Conservation (phyloP, 2,329 filamentous ascomycete genomes). For the Hypocreales sp. region DNA sequence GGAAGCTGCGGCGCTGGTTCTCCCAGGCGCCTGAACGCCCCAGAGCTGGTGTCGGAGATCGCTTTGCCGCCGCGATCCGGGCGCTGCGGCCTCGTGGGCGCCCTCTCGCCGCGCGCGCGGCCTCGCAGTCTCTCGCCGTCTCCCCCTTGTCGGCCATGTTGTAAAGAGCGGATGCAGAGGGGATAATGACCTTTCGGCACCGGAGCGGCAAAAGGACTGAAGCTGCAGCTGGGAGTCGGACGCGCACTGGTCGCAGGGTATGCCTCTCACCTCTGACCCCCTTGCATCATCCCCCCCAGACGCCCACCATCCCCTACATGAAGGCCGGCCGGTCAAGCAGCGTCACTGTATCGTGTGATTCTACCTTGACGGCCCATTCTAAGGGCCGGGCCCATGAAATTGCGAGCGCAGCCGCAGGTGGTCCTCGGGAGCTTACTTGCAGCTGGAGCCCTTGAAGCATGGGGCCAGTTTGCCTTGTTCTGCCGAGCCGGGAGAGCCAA, state of each 20-base stretch:
- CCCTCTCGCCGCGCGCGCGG: constrained; percentile 1
- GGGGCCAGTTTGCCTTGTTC: not conserved
- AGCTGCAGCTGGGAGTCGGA: constrained; percentile 6
- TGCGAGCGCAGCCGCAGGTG: constrained; percentile 2
- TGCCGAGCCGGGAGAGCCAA: constrained; percentile 1
- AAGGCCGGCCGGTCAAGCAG: no score
- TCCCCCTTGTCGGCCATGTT: constrained; percentile 13
- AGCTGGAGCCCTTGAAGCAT: constrained; percentile 1
- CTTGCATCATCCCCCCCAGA: constrained; percentile 9
- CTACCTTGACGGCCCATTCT: constrained; percentile 2
- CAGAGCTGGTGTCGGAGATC: no score
- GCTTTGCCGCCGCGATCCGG: no score
- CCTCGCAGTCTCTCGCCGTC: constrained; percentile 5
- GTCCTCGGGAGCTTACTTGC: not conserved
- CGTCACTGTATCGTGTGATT: constrained; percentile 5
- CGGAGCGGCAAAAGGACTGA: constrained; percentile 10
- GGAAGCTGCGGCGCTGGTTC: constrained; percentile 9
- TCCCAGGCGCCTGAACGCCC: no score
- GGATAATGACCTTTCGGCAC: constrained; percentile 5
- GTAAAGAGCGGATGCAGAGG: constrained; percentile 17
- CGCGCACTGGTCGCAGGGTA: constrained; percentile 15
- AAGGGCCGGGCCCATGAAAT: constrained; percentile 1
- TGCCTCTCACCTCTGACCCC: constrained; percentile 10
- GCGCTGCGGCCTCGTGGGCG: no score
- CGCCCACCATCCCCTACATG: not conserved